These are phyloP conservation scores for Pinguiococcus pyrenoidosus DNA, from an alignment of 108 stramenopile species.

Conservation along the genomic window DNA sequence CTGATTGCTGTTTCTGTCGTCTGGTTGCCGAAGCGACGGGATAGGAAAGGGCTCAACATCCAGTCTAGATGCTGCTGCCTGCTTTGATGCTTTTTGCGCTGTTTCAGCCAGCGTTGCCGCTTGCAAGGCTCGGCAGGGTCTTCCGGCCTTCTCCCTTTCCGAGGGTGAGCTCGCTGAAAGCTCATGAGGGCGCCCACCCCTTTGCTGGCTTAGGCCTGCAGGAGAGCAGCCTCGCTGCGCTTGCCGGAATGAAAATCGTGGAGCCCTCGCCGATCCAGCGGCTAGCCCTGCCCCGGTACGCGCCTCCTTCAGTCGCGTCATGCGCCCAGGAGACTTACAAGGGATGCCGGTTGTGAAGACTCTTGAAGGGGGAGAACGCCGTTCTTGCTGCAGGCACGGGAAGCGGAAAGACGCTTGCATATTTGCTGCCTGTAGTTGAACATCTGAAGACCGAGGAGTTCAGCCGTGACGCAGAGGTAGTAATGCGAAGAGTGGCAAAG, in stretches of 20 bases:
- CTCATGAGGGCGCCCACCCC: no score
- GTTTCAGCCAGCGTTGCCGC: not conserved
- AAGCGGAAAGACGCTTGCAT: conserved; percentile 66
- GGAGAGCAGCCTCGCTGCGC: no score
- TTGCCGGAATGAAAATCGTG: not conserved
- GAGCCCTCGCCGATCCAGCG: conserved; percentile 11
- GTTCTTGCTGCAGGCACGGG: conserved; percentile 77
- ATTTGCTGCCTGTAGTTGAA: conserved; percentile 66
- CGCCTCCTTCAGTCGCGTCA: not conserved
- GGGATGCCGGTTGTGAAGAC: no score
- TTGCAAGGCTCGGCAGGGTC: no score
- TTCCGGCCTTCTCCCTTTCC: no score
- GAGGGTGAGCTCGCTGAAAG: no score
- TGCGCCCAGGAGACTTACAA: conserved; percentile 2
- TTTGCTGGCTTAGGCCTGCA: no score
- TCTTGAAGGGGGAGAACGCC: conserved; percentile 29
- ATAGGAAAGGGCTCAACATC: no score
- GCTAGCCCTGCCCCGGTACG: conserved; percentile 9
- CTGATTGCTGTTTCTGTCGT: no score
- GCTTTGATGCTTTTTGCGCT: not conserved
- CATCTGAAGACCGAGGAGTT: conserved; percentile 58
- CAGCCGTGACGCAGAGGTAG: not conserved
- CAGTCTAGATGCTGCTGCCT: no score
- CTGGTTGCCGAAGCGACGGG: no score
- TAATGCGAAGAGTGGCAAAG: not conserved